Percentiles rank a stretch among this genome's conserved stretches.
Evolutionary conservation across 2,329 filamentous ascomycete species (phyloP).

Genomic region (Daldinia eschscholtzii): DNA sequence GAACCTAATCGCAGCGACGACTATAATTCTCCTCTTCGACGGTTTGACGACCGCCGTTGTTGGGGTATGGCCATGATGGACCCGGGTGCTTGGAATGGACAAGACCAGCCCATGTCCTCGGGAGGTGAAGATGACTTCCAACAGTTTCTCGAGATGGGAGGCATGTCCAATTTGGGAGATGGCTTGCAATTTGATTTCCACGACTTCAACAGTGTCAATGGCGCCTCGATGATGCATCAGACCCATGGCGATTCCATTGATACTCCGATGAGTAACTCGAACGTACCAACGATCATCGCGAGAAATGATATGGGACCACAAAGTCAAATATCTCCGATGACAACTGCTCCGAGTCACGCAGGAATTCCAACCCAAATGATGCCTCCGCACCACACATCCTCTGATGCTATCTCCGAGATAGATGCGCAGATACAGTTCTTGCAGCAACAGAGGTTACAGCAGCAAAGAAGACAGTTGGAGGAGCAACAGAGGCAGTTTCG

Average conservation of each 20-base stretch:
- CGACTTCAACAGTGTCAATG: conserved; percentile 61
- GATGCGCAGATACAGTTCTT: conserved; percentile 76
- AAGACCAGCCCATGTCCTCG: conserved; percentile 67
- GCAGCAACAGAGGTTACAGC: conserved; percentile 72
- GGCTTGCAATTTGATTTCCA: conserved; percentile 71
- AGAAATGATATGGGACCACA: conserved; percentile 57
- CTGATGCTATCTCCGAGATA: conserved; percentile 68
- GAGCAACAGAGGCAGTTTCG: conserved; percentile 65
- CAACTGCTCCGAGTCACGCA: conserved; percentile 60
- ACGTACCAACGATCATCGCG: conserved; percentile 55
- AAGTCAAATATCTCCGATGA: conserved; percentile 63
- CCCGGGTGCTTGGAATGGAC: conserved; percentile 66
- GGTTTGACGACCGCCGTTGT: conserved; percentile 17
- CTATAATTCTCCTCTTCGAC: conserved; percentile 9
- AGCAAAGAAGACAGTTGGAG: conserved; percentile 69
- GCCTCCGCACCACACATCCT: conserved; percentile 60
- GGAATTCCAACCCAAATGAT: conserved; percentile 62
- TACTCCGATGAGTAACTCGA: conserved; percentile 63
- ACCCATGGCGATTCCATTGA: conserved; percentile 59
- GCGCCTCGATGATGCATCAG: conserved; percentile 57
- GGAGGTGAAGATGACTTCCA: conserved; percentile 71
- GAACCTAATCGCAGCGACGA: conserved; percentile 18
- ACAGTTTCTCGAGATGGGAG: conserved; percentile 72
- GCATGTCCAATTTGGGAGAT: conserved; percentile 66
- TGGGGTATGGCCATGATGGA: conserved; percentile 63